phyloP scores from a whole-genome alignment of 192 early-diverging fungal species.

The Umbelopsis ramanniana region DNA sequence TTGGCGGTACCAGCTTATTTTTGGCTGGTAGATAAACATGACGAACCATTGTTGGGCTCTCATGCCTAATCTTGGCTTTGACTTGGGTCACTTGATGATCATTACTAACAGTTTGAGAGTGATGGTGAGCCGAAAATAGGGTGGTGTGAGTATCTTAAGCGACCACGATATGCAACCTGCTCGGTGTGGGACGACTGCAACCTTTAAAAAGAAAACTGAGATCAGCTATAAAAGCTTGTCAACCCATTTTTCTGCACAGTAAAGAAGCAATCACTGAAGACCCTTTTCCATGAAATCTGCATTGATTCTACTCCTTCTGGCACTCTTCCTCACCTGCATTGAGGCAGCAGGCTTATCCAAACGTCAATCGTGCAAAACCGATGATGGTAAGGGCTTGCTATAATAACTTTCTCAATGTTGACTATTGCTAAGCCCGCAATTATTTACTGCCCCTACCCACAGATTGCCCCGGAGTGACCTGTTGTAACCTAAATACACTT shows the following conservation, averaged over 20 bases:
- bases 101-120: background rate
- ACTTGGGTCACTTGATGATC: background rate
- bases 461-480: constrained; percentile 20
- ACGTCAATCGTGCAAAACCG: constrained; percentile 9
- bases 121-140: constrained; percentile 11
- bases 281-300: background rate
- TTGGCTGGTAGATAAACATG: background rate
- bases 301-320: background rate
- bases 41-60: background rate
- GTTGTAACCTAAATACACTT: constrained; percentile 21
- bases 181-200: background rate
- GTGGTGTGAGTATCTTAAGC: background rate
- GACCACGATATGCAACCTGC: no score
- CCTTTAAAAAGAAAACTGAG: background rate
- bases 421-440: background rate
- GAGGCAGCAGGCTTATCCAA: background rate
- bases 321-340: background rate
- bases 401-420: background rate
- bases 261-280: background rate
- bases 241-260: background rate
- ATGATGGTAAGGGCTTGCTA: background rate
- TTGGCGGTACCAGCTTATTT: background rate
- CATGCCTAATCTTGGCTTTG: background rate
- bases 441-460: background rate
- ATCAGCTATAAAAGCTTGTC: background rate